A percentile compares a stretch with the other conserved stretches of the same genome.
phyloP scores from a whole-genome alignment of 371 early-diverging fungal species.

The Capillidium rhysosporum region DNA sequence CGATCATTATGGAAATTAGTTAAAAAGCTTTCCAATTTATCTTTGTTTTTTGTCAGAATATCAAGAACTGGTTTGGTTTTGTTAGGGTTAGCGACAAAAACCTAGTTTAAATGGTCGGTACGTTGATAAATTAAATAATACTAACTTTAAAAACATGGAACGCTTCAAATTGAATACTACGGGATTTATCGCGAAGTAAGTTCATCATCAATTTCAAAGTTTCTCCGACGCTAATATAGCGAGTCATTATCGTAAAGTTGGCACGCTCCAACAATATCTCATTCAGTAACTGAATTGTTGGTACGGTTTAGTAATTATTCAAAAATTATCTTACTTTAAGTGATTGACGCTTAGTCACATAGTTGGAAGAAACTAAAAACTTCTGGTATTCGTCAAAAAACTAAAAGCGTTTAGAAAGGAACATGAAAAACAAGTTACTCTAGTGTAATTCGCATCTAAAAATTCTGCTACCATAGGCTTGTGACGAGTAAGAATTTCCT shows the following conservation, averaged over 20 bases:
- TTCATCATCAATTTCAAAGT: conserved; percentile 97
- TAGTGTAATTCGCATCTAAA: conserved; percentile 71
- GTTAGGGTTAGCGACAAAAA: conserved; percentile 95
- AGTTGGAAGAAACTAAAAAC: conserved; percentile 75
- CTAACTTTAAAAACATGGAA: conserved; percentile 94
- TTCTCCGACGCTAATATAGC: conserved; percentile 76
- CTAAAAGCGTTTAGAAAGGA: conserved; percentile 12
- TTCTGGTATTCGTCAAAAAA: conserved; percentile 79
- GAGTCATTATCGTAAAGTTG: conserved; percentile 88
- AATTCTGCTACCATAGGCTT: conserved; percentile 79
- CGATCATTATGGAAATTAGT: conserved; percentile 84
- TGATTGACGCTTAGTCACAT: conserved; percentile 93
- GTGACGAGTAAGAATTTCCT: conserved; percentile 85
- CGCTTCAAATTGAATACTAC: conserved; percentile 96
- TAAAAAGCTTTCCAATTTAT: conserved; percentile 70
- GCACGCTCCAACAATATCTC: conserved; percentile 89
- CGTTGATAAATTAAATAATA: neutral
- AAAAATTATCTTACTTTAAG: conserved; percentile 56
- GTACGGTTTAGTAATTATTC: neutral
- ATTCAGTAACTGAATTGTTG: conserved; percentile 66
- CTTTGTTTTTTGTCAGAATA: conserved; percentile 80
- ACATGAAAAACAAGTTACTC: conserved; percentile 19
- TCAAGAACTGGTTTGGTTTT: conserved; percentile 82
- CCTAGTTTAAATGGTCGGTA: conserved; percentile 21
- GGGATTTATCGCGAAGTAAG: conserved; percentile 74